Evolutionary conservation across 225 moss, liverwort and hornwort genomes (phyloP).

Genomic region (Pseudisothecium myosuroides): DNA sequence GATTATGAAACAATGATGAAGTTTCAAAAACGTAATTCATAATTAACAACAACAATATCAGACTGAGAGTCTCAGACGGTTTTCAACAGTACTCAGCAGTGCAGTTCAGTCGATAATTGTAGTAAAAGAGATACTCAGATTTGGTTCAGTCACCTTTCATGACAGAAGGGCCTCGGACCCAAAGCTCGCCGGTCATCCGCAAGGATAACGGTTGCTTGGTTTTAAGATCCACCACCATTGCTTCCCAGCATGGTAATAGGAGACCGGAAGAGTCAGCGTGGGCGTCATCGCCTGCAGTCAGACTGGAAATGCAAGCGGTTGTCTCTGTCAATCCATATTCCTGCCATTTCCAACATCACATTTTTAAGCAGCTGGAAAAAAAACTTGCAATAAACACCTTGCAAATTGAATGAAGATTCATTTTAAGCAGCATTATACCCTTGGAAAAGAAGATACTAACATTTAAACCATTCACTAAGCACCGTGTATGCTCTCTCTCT

Average conservation of each 20-base stretch:
- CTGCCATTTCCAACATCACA: background rate
- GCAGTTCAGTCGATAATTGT: background rate
- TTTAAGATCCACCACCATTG: background rate
- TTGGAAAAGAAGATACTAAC: too few species aligned
- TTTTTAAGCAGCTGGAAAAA: too few species aligned
- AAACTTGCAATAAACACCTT: too few species aligned
- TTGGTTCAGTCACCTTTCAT: background rate
- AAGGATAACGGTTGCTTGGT: background rate
- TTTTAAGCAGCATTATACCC: too few species aligned
- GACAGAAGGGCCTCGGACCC: background rate
- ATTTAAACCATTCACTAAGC: too few species aligned
- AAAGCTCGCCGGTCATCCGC: background rate
- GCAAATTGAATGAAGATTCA: too few species aligned
- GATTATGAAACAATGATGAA: background rate
- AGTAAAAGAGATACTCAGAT: background rate
- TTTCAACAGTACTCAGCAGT: background rate
- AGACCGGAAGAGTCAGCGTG: background rate
- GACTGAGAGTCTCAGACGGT: background rate
- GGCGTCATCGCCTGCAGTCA: background rate
- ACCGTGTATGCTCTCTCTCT: too few species aligned
- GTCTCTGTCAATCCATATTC: slow-evolving; percentile 15
- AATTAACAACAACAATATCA: background rate
- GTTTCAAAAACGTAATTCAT: background rate
- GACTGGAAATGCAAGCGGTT: background rate
- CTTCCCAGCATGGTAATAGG: background rate